phyloP scores from a whole-genome alignment of 352 stramenopile genomes.

The Blastocystis sp. region DNA sequence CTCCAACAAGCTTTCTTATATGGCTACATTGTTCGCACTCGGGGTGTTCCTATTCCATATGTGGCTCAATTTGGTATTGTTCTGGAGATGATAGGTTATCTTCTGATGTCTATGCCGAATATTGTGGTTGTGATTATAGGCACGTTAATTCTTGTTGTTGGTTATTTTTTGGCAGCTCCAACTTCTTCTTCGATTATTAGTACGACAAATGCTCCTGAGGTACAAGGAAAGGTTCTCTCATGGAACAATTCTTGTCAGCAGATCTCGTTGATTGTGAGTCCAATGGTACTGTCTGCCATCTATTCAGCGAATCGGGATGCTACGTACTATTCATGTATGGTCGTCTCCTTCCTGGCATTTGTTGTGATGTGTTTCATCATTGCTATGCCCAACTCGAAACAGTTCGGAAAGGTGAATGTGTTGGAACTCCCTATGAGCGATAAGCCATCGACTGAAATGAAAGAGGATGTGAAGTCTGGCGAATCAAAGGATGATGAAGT shows the following conservation, averaged over 20 bases:
- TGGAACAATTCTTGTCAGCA: slow-evolving; percentile 14
- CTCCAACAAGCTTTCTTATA: slow-evolving; percentile 1
- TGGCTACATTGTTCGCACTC: not conserved
- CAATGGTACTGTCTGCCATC: not conserved
- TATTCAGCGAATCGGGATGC: not conserved
- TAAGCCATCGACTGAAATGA: not conserved
- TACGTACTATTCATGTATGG: slow-evolving; percentile 10
- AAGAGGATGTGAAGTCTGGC: no score
- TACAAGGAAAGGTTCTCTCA: slow-evolving; percentile 5
- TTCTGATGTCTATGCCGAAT: not conserved
- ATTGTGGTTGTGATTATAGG: not conserved
- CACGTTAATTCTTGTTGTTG: not conserved
- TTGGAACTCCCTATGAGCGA: not conserved
- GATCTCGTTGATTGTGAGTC: not conserved
- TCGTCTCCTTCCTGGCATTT: not conserved
- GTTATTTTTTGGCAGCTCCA: not conserved
- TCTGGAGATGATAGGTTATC: not conserved
- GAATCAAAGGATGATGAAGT: not conserved
- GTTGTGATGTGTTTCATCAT: not conserved
- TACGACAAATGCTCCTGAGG: slow-evolving; percentile 14
- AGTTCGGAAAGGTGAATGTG: slow-evolving; percentile 9
- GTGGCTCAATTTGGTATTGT: not conserved
- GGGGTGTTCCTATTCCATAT: not conserved
- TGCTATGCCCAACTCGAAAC: not conserved
- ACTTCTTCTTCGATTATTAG: slow-evolving; percentile 11